Conservation (phyloP, 352 stramenopile species). For the Phytophthora sp. region DNA sequence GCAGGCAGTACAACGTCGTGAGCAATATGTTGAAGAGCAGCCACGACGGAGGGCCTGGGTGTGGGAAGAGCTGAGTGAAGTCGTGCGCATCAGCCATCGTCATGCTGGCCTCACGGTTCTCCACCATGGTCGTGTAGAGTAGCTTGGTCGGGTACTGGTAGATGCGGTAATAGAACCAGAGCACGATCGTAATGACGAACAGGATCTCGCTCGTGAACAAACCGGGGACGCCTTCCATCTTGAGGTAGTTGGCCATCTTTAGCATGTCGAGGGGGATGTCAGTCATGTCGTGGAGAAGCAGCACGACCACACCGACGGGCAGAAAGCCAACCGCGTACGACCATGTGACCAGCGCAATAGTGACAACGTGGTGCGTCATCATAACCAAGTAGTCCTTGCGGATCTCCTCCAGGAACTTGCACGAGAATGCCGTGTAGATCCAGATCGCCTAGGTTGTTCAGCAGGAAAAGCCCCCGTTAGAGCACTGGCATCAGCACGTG, state of each 20-base stretch:
- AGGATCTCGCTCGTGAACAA: slow-evolving; percentile 77
- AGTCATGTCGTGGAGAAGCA: slow-evolving; percentile 88
- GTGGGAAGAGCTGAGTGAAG: slow-evolving; percentile 69
- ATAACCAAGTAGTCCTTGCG: slow-evolving; percentile 91
- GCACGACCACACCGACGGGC: slow-evolving; percentile 82
- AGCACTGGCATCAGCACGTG: not conserved
- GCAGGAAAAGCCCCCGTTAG: not conserved
- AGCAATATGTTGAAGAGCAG: slow-evolving; percentile 86
- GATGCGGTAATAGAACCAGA: slow-evolving; percentile 89
- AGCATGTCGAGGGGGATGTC: slow-evolving; percentile 89
- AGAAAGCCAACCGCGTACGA: slow-evolving; percentile 85
- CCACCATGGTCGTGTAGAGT: slow-evolving; percentile 76
- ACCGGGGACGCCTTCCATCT: slow-evolving; percentile 74
- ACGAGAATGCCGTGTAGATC: slow-evolving; percentile 91
- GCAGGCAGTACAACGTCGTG: slow-evolving; percentile 70
- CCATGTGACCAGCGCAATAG: slow-evolving; percentile 86
- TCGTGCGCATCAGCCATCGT: slow-evolving; percentile 71
- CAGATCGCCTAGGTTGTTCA: slow-evolving; percentile 71
- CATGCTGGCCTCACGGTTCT: slow-evolving; percentile 81
- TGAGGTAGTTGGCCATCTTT: slow-evolving; percentile 93
- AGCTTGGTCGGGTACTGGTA: slow-evolving; percentile 87
- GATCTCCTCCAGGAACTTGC: slow-evolving; percentile 89
- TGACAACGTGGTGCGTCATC: slow-evolving; percentile 91
- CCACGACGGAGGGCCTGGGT: slow-evolving; percentile 78
- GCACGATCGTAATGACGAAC: slow-evolving; percentile 65